Evolutionary conservation across 352 stramenopile genomes (phyloP), one percentile per base, ranked within the genome.

Genomic region (Pythium phragmitis): DNA sequence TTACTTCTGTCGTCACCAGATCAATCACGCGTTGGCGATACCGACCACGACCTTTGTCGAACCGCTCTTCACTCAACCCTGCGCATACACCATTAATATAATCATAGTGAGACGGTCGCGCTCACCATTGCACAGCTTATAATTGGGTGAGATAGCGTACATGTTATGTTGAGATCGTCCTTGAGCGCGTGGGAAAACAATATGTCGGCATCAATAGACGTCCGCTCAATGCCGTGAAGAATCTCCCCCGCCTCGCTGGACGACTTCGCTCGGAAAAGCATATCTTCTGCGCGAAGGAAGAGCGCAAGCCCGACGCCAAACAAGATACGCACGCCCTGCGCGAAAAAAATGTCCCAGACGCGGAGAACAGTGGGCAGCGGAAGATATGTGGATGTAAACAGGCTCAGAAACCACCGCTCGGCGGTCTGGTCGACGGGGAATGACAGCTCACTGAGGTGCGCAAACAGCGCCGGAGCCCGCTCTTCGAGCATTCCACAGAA

Each of bases 311-410:
- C 82, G 12, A 91, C 70, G 12, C 82, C 85, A 50, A 89, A 91
- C 28, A 93, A 80, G 2, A 92, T 72, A 9, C 85, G 73, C 4
- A 92, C 61, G 2, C 82, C 85, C 41, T 88, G 80, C 21, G 79
- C 80, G 45, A 93, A 93, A 55, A 93, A 91, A 0, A 74, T 76
- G 50, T 93, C 85, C 85, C 85, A 93, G 36, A 93, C 84, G 8
- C 85, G 72, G 28, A 93, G 59, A n/a, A 91, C 82, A n/a, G 82
- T 93, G 19, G 82, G 80, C 4, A 93, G 60, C 8, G 85, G 85
- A 17, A 93, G 73, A 9, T 74, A 66, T 2, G 82, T 88, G 8
- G 72, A 74, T 8, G 85, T 93, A 53, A 92, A 93, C 16, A 93
- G 41, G 26, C 74, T 92, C 39, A 93, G 60, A 52, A 92, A 92